Base-by-base conservation (phyloP, 371 early-diverging fungal genomes). In the Syncephalis fuscata region DNA sequence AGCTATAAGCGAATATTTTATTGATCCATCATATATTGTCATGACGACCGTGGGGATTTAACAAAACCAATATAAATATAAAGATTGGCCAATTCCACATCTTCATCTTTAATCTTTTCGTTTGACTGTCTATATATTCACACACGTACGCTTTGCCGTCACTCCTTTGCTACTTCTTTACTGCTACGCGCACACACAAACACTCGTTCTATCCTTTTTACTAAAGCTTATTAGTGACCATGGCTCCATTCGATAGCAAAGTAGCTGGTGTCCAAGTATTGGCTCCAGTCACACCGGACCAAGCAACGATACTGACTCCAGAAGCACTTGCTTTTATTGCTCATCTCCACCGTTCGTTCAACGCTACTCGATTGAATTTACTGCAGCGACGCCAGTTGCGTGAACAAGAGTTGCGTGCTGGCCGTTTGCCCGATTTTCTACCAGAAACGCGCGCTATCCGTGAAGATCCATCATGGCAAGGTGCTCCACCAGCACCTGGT, bases 381-480 rank as follows among this genome's bases (percentile, higher is more conserved):
- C 64, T 93, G 48, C 70, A 73, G 47, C 67, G 65, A 26, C 81
- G 94, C 50, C 70, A 70, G 51, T 63, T 67, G 50, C 76, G 89
- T 32, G 85, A 92, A 62, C 65, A 74, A 52, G 69, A 76, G 48
- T 62, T 93, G 39, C 85, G 89, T 58, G 72, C 70, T 32, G 91
- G 91, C 27, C 56, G 62, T 22, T 65, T 92, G 37, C 90, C 92
- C 39, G 85, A 88, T 56, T 94, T 94, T 67, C 64, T 92, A 55
- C 84, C 90, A 27, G 85, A 88, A 65, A 94, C 95, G 19, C 80
- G 80, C 49, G 64, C 72, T 56, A 83, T 94, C 62, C 82, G 95
- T 50, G 80, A 83, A 27, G 85, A 92, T 59, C 71, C 73, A 27
- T 74, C 79, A 22, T 94, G 95, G 95, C 63, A 73, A 53, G 91